phyloP scores from a whole-genome alignment of 2,329 filamentous ascomycete species.

The Lecanicillium sp. region DNA sequence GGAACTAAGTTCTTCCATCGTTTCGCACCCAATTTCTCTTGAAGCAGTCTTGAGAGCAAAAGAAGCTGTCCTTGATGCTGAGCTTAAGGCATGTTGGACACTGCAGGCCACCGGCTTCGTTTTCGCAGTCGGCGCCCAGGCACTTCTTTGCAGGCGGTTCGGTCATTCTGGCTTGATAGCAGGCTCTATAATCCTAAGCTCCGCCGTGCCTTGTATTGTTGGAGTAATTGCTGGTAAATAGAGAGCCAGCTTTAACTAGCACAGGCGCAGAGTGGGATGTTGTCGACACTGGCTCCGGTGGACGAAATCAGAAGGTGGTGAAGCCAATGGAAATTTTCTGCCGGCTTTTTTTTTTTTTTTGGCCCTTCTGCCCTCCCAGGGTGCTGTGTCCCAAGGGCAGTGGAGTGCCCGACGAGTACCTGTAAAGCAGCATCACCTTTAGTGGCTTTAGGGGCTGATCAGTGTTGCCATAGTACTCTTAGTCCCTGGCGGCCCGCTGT shows the following conservation, averaged over 20 bases:
- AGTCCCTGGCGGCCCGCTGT: too few species aligned
- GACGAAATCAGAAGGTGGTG: constrained; percentile 4
- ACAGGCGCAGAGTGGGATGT: too few species aligned
- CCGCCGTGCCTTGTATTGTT: neutral
- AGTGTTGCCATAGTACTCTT: too few species aligned
- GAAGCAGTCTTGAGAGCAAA: constrained; percentile 98
- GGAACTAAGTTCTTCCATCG: neutral
- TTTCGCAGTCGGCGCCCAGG: constrained; percentile 73
- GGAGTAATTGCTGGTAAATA: neutral
- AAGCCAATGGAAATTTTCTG: constrained; percentile 5
- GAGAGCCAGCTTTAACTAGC: too few species aligned
- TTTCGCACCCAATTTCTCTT: constrained; percentile 89
- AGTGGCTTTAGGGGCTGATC: too few species aligned
- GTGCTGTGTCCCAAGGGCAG: too few species aligned
- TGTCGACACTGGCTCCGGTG: constrained; percentile 1
- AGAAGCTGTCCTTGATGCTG: constrained; percentile 81
- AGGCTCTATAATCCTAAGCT: neutral
- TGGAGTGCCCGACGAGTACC: too few species aligned
- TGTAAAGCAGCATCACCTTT: too few species aligned
- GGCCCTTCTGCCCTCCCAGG: too few species aligned
- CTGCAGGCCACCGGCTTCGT: constrained; percentile 77
- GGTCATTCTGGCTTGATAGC: constrained; percentile 28
- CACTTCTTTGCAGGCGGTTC: constrained; percentile 59
- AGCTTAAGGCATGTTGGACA: constrained; percentile 93
- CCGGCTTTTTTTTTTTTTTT: constrained; percentile 2